A percentile compares a stretch with the other conserved stretches of the same genome.
phyloP scores from a whole-genome alignment of 1,139 yeast species.

The Taphrina pruni region DNA sequence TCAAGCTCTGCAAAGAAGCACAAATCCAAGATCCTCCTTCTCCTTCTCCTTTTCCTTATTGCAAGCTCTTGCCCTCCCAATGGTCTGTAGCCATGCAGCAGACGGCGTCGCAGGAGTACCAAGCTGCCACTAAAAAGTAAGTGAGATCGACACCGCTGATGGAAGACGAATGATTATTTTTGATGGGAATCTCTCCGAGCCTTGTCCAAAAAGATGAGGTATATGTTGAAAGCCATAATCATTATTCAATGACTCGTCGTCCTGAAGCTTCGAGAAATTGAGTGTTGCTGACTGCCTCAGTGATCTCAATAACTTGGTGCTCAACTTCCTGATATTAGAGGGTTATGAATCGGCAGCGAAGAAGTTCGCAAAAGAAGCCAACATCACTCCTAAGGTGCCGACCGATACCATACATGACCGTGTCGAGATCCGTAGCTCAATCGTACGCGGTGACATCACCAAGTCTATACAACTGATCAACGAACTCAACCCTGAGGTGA shows the following conservation, averaged over 20 bases:
- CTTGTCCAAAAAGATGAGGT: slow-evolving; percentile 17
- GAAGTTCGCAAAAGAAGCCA: slow-evolving; percentile 53
- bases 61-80: slow-evolving; percentile 3
- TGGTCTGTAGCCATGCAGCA: slow-evolving; percentile 11
- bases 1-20: slow-evolving; percentile 1
- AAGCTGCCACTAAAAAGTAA: slow-evolving; percentile 35
- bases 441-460: slow-evolving; percentile 52
- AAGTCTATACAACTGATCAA: slow-evolving; percentile 54
- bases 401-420: slow-evolving; percentile 50
- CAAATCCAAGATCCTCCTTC: background rate
- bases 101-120: slow-evolving; percentile 15
- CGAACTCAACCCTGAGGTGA: slow-evolving; percentile 53
- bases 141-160: background rate
- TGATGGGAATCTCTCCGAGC: slow-evolving; percentile 49
- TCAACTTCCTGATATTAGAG: slow-evolving; percentile 54
- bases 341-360: slow-evolving; percentile 54
- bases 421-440: slow-evolving; percentile 51
- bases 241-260: slow-evolving; percentile 35
- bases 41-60: background rate
- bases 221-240: slow-evolving; percentile 38
- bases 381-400: slow-evolving; percentile 48
- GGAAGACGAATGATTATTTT: slow-evolving; percentile 43
- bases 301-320: slow-evolving; percentile 52
- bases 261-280: background rate
- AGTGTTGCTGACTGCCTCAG: slow-evolving; percentile 39